These are phyloP conservation scores for Beauveria varroae DNA, from an alignment of 2,329 filamentous ascomycete species.

Conservation along the genomic window DNA sequence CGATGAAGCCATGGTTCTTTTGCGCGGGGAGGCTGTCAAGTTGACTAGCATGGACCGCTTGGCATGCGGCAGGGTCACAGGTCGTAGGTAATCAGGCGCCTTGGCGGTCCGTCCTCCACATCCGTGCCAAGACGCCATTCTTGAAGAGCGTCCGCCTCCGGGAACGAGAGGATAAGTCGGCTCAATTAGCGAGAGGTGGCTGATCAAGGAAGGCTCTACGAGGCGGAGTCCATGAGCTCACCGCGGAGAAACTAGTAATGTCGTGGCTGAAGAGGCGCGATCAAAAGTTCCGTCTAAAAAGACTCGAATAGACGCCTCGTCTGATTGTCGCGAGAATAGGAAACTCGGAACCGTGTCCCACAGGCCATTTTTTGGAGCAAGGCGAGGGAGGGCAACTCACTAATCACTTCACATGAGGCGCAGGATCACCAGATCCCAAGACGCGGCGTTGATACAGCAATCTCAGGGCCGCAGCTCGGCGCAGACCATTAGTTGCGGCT, in stretches of 20 bases:
- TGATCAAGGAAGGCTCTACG: neutral
- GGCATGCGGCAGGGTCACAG: neutral
- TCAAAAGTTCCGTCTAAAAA: neutral
- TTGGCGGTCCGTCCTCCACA: neutral
- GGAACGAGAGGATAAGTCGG: neutral
- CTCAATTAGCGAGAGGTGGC: neutral
- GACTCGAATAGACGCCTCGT: neutral
- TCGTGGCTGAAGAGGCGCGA: neutral
- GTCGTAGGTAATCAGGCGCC: neutral
- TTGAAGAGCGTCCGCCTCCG: neutral
- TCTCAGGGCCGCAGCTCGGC: neutral
- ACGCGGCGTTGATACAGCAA: neutral
- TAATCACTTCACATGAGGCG: too few relatives aligned
- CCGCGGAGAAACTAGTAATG: neutral
- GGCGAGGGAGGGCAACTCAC: too few relatives aligned
- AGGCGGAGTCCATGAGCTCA: too few relatives aligned
- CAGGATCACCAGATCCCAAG: neutral
- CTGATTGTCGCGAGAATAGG: neutral
- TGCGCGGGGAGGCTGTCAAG: neutral
- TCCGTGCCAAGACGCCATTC: constrained; percentile 1
- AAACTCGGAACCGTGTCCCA: neutral
- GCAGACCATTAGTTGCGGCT: neutral
- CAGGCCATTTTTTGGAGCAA: neutral
- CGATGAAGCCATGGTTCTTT: neutral
- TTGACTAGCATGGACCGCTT: neutral